Evolutionary conservation across 768 basidiomycete species (phyloP), one percentile per base, ranked within the genome.

Genomic region (Russula sp.): DNA sequence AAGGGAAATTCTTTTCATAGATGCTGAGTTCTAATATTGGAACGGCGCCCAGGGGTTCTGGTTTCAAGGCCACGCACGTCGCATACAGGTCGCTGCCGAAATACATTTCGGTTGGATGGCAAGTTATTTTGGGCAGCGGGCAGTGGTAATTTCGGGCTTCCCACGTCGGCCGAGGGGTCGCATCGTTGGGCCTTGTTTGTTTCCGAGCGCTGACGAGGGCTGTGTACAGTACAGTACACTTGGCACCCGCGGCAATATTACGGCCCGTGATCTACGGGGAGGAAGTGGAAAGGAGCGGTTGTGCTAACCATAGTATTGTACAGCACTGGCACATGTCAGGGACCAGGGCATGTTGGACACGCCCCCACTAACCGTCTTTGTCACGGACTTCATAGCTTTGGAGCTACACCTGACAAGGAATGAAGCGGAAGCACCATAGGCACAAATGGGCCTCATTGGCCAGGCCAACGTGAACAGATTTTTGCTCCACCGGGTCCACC

Each of bases 21-120:
- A 47, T 27, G 39, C 53, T 32, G 45, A 16, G 22, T 55, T 16
- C 37, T 10, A 10, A 22, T 20, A 7, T 22, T 20, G 10, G 22
- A 62, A 57, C 49, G 42, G 61, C 61, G 61, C 55, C 34, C 55
- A 51, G 27, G 32, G 20, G 10, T 14, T 47, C n/a, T n/a, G 20
- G 55, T 56, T 56, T 56, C 55, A 44, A 39, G 42, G 31, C 8
- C 57, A 50, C 27, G 37, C 39, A 13, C 39, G 22, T 27, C 22
- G 22, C 22, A 27, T 2, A 27, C 27, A n/a, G n/a, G 27, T 27
- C 27, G 27, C 27, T 27, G 27, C 27, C 27, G 27, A 27, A 27
- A 27, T 27, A 27, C 27, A 27, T 27, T 27, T 27, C 27, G 27
- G 27, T 27, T 27, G 27, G 27, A 27, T 27, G 27, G 27, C 27